Evolutionary conservation across 805 yeast species (phyloP).

Genomic region (Lipomyces yamadae): DNA sequence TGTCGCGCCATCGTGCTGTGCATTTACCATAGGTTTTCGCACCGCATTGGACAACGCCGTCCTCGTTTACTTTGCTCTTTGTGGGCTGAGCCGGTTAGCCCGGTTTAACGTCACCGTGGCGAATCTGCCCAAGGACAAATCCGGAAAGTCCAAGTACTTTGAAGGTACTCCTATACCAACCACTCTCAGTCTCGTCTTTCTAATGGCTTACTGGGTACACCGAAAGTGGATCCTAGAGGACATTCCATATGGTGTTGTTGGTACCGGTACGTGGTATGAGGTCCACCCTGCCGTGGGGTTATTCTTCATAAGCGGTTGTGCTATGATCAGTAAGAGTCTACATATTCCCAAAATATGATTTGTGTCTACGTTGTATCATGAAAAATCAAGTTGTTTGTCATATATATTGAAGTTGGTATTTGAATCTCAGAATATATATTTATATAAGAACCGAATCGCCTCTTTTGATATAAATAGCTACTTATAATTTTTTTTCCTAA

Average conservation of each 20-base stretch:
- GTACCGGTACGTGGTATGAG: conserved; percentile 63
- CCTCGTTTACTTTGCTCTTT: conserved; percentile 81
- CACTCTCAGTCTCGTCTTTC: conserved; percentile 70
- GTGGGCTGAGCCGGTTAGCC: conserved; percentile 93
- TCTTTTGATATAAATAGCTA: no score
- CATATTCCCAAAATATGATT: conserved; percentile 82
- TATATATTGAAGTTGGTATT: background rate
- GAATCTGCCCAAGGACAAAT: conserved; percentile 81
- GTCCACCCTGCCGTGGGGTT: conserved; percentile 71
- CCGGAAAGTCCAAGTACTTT: conserved; percentile 87
- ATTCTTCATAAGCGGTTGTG: conserved; percentile 82
- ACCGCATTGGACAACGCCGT: conserved; percentile 78
- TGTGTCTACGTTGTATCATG: conserved; percentile 2
- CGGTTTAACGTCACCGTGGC: conserved; percentile 94
- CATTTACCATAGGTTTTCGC: conserved; percentile 87
- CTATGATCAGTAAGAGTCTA: conserved; percentile 87
- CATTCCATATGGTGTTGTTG: conserved; percentile 69
- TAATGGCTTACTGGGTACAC: conserved; percentile 72
- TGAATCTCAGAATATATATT: background rate
- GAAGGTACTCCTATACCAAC: conserved; percentile 98
- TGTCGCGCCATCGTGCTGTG: conserved; percentile 92
- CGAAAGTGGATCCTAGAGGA: conserved; percentile 50
- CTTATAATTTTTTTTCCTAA: no score
- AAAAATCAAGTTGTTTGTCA: background rate
- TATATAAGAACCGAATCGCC: background rate